A percentile compares a stretch with the other conserved stretches of the same genome.
Conservation (phyloP, 495 filamentous ascomycete genomes). For the Xylaria castorea region DNA sequence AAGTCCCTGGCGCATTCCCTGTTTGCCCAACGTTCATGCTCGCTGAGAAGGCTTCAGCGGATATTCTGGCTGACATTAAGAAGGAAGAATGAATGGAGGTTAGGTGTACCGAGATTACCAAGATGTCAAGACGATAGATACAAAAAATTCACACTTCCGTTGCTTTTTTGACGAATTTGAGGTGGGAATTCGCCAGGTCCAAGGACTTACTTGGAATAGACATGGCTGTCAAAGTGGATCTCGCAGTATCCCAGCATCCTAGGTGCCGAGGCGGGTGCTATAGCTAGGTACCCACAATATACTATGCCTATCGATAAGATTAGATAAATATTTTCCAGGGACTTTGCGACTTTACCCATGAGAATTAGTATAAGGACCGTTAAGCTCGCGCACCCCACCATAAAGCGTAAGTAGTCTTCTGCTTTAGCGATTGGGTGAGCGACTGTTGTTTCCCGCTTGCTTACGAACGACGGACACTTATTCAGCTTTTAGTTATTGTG, state of each 20-base stretch:
- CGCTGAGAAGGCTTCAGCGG: constrained; percentile 67
- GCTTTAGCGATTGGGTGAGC: background rate
- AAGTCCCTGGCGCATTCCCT: constrained; percentile 66
- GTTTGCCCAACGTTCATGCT: constrained; percentile 67
- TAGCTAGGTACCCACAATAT: no score
- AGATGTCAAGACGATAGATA: background rate
- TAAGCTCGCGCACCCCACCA: background rate
- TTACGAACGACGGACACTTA: background rate
- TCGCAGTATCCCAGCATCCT: no score
- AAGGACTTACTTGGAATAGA: no score
- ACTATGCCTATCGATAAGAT: constrained; percentile 32
- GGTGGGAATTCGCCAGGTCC: no score
- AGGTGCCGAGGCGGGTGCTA: no score
- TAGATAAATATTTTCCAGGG: constrained; percentile 37
- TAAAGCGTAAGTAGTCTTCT: constrained; percentile 11
- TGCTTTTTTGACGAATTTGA: no score
- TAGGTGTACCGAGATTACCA: background rate
- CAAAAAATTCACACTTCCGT: background rate
- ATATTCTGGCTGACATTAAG: constrained; percentile 62
- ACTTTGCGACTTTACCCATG: constrained; percentile 15
- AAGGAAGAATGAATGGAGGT: background rate
- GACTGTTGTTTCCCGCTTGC: background rate
- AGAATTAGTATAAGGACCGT: background rate
- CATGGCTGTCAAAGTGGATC: background rate
- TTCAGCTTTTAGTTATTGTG: background rate